Evolutionary conservation across 768 basidiomycete species (phyloP).

Genomic region (Gymnopilus junonius): DNA sequence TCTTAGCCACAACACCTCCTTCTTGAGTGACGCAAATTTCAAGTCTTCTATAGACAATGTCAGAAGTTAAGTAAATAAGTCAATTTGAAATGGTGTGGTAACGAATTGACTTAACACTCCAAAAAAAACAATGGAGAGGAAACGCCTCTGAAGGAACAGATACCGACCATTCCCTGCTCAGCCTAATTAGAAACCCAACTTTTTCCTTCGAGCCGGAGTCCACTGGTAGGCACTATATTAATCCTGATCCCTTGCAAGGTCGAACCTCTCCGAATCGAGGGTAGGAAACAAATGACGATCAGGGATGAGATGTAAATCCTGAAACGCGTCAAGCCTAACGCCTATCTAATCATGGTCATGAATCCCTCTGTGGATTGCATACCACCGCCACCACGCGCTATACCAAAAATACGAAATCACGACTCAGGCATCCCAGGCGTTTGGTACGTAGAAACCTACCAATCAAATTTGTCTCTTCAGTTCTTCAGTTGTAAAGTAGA

Average conservation of each 20-base stretch:
- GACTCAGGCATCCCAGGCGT: background rate
- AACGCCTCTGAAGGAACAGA: no score
- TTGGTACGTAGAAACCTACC: background rate
- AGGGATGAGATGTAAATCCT: background rate
- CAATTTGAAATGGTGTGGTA: no score
- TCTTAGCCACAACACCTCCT: no score
- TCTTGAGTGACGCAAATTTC: no score
- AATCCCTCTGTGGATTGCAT: background rate
- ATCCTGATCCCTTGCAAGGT: background rate
- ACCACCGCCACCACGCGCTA: background rate
- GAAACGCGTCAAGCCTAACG: background rate
- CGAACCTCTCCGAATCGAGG: background rate
- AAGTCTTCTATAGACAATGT: no score
- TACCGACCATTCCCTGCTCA: no score
- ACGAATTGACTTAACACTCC: no score
- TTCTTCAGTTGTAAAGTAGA: background rate
- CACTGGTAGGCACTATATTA: background rate
- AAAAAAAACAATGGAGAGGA: no score
- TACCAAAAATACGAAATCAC: background rate
- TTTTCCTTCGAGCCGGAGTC: background rate
- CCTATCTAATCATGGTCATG: background rate
- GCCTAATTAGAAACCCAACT: no score
- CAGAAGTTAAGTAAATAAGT: no score
- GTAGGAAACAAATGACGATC: background rate
- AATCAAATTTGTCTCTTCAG: background rate